phyloP scores from a whole-genome alignment of 108 stramenopile species.

The Aurantiochytrium sp. region DNA sequence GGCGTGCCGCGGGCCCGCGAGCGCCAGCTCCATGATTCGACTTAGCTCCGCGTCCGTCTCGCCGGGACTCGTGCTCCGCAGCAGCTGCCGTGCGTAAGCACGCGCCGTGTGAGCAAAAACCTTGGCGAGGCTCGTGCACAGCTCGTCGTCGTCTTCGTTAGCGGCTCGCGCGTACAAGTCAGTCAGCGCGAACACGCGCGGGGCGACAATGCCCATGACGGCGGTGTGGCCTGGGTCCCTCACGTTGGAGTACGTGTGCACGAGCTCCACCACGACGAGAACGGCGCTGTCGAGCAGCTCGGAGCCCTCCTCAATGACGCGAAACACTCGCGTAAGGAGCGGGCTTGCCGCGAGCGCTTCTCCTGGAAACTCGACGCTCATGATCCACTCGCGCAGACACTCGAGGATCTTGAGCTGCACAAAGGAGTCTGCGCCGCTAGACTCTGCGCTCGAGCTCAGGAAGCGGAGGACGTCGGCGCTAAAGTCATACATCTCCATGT shows the following conservation, averaged over 20 bases:
- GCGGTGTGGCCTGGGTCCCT: not conserved
- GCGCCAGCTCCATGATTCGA: not conserved
- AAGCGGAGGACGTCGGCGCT: not conserved
- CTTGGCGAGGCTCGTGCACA: not conserved
- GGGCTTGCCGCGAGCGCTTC: not conserved
- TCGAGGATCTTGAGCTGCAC: not conserved
- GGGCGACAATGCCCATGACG: not conserved
- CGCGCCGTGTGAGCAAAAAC: not conserved
- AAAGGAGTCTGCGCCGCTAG: not conserved
- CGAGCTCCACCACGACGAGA: not conserved
- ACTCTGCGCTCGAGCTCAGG: not conserved
- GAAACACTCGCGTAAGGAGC: not conserved
- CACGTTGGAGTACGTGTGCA: not conserved
- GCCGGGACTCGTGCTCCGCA: not conserved
- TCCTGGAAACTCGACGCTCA: not conserved
- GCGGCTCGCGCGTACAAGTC: not conserved
- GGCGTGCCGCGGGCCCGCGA: not conserved
- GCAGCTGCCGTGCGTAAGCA: not conserved
- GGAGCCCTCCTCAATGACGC: not conserved
- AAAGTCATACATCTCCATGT: not conserved
- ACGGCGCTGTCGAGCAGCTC: not conserved
- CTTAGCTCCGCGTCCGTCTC: not conserved
- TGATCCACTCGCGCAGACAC: not conserved
- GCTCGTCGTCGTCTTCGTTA: not conserved
- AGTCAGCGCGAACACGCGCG: not conserved